Percentiles rank a stretch among this genome's conserved stretches.
These are phyloP conservation scores for Annulohypoxylon stygium DNA, from an alignment of 495 filamentous ascomycete species.

Conservation along the genomic window DNA sequence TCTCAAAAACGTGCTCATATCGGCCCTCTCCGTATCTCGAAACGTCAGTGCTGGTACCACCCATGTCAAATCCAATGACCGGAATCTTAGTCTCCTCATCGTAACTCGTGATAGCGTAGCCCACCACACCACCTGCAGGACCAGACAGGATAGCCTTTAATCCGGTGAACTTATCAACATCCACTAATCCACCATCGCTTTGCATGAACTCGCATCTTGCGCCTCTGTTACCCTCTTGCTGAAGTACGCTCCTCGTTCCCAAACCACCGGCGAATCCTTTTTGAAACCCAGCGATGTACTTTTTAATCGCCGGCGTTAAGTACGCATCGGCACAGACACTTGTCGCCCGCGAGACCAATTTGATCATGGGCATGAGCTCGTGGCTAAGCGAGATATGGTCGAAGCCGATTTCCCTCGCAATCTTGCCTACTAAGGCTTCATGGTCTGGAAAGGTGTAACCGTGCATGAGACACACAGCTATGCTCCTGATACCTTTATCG, in stretches of 20 bases:
- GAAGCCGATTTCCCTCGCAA: constrained; percentile 81
- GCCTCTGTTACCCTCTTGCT: constrained; percentile 65
- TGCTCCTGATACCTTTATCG: constrained; percentile 72
- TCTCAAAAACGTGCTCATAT: constrained; percentile 97
- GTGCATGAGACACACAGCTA: constrained; percentile 86
- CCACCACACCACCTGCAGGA: constrained; percentile 87
- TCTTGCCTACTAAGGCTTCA: constrained; percentile 73
- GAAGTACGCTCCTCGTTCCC: constrained; percentile 74
- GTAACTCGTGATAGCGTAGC: constrained; percentile 94
- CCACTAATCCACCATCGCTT: constrained; percentile 83
- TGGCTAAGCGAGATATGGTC: constrained; percentile 78
- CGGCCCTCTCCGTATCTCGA: constrained; percentile 89
- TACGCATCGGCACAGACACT: constrained; percentile 97
- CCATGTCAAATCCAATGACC: constrained; percentile 98
- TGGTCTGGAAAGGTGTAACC: constrained; percentile 84
- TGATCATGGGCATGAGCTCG: constrained; percentile 95
- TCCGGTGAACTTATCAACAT: constrained; percentile 80
- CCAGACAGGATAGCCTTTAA: constrained; percentile 83
- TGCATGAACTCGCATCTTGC: constrained; percentile 89
- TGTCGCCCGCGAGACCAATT: constrained; percentile 86
- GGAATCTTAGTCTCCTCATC: constrained; percentile 87
- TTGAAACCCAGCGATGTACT: constrained; percentile 92
- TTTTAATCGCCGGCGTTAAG: constrained; percentile 93
- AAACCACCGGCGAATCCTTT: constrained; percentile 78
- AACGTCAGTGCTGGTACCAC: constrained; percentile 93